Evolutionary conservation across 2,329 filamentous ascomycete genomes (phyloP).

Genomic region (Sphaceloma murrayae): DNA sequence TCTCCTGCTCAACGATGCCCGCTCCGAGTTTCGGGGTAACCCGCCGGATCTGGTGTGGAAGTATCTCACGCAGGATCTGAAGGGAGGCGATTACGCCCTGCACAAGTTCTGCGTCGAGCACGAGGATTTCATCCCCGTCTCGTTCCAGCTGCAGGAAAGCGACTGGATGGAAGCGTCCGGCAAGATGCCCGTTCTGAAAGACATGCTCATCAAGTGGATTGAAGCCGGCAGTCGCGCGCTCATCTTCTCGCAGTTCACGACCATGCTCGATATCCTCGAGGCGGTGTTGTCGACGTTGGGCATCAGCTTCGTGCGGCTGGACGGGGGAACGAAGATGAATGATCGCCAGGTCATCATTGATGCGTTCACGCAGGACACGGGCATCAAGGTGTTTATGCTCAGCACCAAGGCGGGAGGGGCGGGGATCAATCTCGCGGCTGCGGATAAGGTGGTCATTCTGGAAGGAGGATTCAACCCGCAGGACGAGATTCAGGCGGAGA

Average conservation of each 20-base stretch:
- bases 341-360: conserved; percentile 83
- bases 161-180: conserved; percentile 62
- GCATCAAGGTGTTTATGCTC: conserved; percentile 83
- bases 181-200: conserved; percentile 73
- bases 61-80: conserved; percentile 63
- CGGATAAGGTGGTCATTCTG: conserved; percentile 97
- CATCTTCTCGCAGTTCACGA: conserved; percentile 88
- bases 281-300: conserved; percentile 64
- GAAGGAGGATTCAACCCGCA: conserved; percentile 97
- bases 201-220: conserved; percentile 63
- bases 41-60: conserved; percentile 37
- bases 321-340: conserved; percentile 71
- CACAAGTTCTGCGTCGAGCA: conserved; percentile 49
- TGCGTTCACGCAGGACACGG: conserved; percentile 64
- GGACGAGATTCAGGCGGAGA: conserved; percentile 96
- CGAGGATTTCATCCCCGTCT: conserved; percentile 39
- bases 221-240: conserved; percentile 76
- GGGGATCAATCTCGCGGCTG: conserved; percentile 88
- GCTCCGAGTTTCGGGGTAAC: conserved; percentile 27
- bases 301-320: conserved; percentile 74
- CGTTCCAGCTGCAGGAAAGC: conserved; percentile 48
- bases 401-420: conserved; percentile 93
- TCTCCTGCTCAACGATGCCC: conserved; percentile 21
- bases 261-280: conserved; percentile 81
- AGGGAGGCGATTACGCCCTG: conserved; percentile 64